Evolutionary conservation across 352 stramenopile genomes (phyloP).

Genomic region (Thraustotheca clavata): DNA sequence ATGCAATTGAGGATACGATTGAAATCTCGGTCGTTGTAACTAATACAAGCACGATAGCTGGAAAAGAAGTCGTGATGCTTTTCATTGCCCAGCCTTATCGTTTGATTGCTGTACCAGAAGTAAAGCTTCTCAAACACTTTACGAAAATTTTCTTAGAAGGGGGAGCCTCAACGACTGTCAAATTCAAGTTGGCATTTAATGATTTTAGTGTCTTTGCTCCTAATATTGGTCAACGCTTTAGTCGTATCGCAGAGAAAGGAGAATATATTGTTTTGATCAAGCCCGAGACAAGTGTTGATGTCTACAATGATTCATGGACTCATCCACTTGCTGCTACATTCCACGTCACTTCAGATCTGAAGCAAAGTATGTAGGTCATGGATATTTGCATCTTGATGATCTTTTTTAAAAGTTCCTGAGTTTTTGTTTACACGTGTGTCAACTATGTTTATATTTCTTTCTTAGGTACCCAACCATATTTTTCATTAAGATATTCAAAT

Average conservation of each 20-base stretch:
- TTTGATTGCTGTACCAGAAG: conserved; percentile 24
- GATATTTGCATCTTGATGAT: no score
- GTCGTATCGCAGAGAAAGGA: conserved; percentile 29
- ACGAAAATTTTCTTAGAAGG: conserved; percentile 33
- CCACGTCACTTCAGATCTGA: not conserved
- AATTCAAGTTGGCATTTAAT: conserved; percentile 33
- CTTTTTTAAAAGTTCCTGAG: no score
- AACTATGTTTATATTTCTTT: no score
- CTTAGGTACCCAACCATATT: no score
- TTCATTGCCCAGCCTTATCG: conserved; percentile 27
- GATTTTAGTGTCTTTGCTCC: conserved; percentile 54
- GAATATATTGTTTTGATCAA: conserved; percentile 58
- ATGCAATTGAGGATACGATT: conserved; percentile 4
- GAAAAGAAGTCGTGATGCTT: conserved; percentile 37
- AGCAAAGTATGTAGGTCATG: not conserved
- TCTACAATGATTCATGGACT: conserved; percentile 25
- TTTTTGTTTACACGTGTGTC: no score
- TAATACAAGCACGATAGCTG: conserved; percentile 29
- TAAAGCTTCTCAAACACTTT: conserved; percentile 37
- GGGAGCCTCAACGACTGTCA: conserved; percentile 27
- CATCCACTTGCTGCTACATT: conserved; percentile 1
- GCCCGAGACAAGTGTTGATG: conserved; percentile 41
- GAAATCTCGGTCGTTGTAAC: conserved; percentile 24
- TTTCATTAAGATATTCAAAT: no score
- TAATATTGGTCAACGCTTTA: conserved; percentile 37